Conservation (phyloP, 1,284 basidiomycete genomes). For the Ganoderma lingzhi region DNA sequence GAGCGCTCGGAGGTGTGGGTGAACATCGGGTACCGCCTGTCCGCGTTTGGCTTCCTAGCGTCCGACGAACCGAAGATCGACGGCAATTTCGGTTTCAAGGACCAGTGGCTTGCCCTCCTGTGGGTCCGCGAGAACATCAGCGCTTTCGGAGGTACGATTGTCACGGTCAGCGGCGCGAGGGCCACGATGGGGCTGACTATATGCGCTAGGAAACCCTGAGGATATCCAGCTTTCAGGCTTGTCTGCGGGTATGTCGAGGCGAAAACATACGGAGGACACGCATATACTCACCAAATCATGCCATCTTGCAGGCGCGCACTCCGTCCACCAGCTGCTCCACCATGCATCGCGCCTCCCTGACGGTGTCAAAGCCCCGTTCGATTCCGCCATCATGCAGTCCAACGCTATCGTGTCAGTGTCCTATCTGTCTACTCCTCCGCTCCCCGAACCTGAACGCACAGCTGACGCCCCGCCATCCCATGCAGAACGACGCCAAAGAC, state of each 20-base stretch:
- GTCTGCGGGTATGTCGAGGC: conserved; percentile 62
- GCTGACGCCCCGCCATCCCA: background rate
- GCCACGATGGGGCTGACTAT: background rate
- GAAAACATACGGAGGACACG: background rate
- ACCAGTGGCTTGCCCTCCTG: conserved; percentile 70
- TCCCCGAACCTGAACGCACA: background rate
- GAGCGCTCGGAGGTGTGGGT: conserved; percentile 75
- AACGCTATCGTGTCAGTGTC: conserved; percentile 71
- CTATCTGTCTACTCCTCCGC: conserved; percentile 10
- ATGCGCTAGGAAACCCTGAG: conserved; percentile 55
- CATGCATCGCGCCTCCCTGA: conserved; percentile 70
- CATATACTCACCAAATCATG: background rate
- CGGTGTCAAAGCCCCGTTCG: conserved; percentile 66
- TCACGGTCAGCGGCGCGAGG: background rate
- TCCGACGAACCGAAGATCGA: conserved; percentile 62
- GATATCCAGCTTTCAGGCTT: conserved; percentile 72
- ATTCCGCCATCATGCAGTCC: conserved; percentile 71
- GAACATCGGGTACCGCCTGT: conserved; percentile 75
- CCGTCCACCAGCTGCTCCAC: conserved; percentile 78
- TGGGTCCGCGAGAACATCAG: conserved; percentile 70
- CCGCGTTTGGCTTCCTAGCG: conserved; percentile 79
- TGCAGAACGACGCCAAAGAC: conserved; percentile 61
- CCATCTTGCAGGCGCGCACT: conserved; percentile 64
- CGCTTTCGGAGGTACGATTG: conserved; percentile 60
- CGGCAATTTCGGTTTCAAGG: conserved; percentile 85